These are phyloP conservation scores for Epichloe gansuensis DNA, from an alignment of 2,329 filamentous ascomycete genomes.

Conservation along the genomic window DNA sequence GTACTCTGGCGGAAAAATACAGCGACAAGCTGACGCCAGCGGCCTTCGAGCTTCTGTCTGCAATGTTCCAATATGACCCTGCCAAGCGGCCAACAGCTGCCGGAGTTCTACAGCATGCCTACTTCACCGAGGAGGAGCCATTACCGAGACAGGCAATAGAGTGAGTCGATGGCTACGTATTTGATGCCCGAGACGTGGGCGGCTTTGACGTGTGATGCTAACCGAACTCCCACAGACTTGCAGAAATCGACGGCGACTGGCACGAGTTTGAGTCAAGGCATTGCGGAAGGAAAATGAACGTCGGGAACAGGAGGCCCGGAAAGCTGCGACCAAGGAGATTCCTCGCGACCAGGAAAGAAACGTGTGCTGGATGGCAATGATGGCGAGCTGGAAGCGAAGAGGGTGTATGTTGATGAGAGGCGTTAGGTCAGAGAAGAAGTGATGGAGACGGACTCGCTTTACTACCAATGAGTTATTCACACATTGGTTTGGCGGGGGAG, in stretches of 20 bases:
- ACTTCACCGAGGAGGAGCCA: slow-evolving; percentile 78
- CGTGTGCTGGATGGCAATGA: slow-evolving; percentile 18
- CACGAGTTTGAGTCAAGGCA: slow-evolving; percentile 96
- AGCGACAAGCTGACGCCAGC: slow-evolving; percentile 62
- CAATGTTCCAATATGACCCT: slow-evolving; percentile 88
- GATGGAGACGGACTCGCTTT: neutral
- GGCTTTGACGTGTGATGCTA: neutral
- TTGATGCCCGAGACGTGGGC: neutral
- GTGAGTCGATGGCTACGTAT: slow-evolving; percentile 37
- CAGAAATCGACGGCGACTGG: slow-evolving; percentile 83
- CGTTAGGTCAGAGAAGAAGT: neutral
- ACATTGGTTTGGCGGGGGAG: neutral
- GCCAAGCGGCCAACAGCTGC: slow-evolving; percentile 69
- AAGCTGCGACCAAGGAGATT: slow-evolving; percentile 27
- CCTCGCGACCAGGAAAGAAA: slow-evolving; percentile 28
- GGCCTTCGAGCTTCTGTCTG: slow-evolving; percentile 68
- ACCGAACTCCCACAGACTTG: slow-evolving; percentile 40
- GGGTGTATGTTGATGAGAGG: slow-evolving; percentile 19
- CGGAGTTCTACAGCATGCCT: slow-evolving; percentile 74
- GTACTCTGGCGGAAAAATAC: slow-evolving; percentile 75
- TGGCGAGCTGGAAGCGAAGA: slow-evolving; percentile 22
- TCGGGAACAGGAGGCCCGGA: slow-evolving; percentile 40
- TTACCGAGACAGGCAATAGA: slow-evolving; percentile 65
- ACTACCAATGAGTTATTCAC: neutral
- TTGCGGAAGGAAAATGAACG: slow-evolving; percentile 80